Conservation (phyloP, 1,284 basidiomycete genomes). For the Puccinia coronata region DNA sequence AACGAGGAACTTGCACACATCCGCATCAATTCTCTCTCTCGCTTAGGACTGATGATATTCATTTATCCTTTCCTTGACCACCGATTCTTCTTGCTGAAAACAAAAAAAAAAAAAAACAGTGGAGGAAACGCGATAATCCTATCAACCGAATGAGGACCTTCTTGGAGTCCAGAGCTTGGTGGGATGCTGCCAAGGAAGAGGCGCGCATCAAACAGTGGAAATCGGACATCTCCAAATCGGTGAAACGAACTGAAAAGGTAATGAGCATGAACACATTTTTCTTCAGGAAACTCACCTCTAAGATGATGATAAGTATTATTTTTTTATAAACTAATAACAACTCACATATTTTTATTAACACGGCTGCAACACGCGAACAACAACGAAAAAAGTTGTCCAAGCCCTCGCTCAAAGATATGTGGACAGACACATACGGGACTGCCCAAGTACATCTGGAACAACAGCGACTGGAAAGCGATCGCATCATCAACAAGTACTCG, state of each 20-base stretch:
- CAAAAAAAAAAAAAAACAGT: constrained; percentile 39
- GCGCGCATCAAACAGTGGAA: constrained; percentile 33
- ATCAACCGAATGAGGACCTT: constrained; percentile 79
- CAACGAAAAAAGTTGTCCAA: constrained; percentile 30
- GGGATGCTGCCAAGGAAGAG: constrained; percentile 32
- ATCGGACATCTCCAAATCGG: constrained; percentile 9
- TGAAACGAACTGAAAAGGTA: constrained; percentile 43
- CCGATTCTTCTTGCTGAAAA: background rate
- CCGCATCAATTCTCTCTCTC: constrained; percentile 62
- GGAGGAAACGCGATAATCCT: constrained; percentile 70
- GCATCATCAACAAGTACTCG: constrained; percentile 9
- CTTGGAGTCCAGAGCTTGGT: constrained; percentile 65
- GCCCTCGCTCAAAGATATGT: constrained; percentile 35
- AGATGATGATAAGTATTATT: background rate
- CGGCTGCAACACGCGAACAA: background rate
- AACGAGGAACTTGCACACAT: constrained; percentile 7
- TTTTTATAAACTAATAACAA: no score
- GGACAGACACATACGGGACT: constrained; percentile 31
- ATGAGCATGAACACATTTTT: background rate
- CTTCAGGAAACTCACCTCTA: background rate
- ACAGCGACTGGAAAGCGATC: constrained; percentile 26
- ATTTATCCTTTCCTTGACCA: background rate
- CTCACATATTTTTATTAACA: background rate
- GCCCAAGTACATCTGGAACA: constrained; percentile 16
- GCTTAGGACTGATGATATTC: no score